Evolutionary conservation across 2,329 filamentous ascomycete genomes (phyloP), one percentile per base, ranked within the genome.

Genomic region (Uncinocarpus reesii): DNA sequence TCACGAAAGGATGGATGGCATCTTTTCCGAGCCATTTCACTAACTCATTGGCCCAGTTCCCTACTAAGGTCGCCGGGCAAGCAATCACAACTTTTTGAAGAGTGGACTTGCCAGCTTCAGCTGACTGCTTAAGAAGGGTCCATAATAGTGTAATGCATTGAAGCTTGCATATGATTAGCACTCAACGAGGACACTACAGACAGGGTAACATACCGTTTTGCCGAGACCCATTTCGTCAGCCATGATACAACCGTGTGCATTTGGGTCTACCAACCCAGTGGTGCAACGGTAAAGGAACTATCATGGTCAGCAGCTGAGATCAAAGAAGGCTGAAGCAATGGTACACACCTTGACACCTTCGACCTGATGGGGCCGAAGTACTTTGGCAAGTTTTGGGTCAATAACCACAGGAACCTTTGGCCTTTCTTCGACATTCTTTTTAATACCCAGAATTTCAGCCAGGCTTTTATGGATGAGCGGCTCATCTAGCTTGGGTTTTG

Each of bases 221-320:
- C 92, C 92, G 24, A 98, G 71, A 57, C 92, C 92, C 92, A 98
- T 98, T 64, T 95, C 92, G 64, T 98, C 92, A 46, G 92, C 92
- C 92, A 98, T 98, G 63, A 98, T 98, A 67, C 92, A 98, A 1
- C 92, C 92, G 64, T 95, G 86, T 42, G 92, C 92, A 58, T 90
- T 90, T 31, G 84, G 77, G 58, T 96, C 92, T 48, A 96, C 85
- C 75, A 96, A 77, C n/a, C 92, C 92, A 1, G 90, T 96, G 4
- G 92, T 88, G 60, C 87, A 94, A 56, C 80, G 79, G 67, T 96
- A 98, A 74, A 98, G 81, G 66, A 98, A 98, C 71, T 72, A 38
- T 24, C 7, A 37, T 45, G 16, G 51, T 63, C 41, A 62, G 52
- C 43, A 45, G 55, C 37, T 51, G 46, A 45, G 24, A 4, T 2